Evolutionary conservation across 2,329 filamentous ascomycete genomes (phyloP).

Genomic region (Trichoderma aggressivum): DNA sequence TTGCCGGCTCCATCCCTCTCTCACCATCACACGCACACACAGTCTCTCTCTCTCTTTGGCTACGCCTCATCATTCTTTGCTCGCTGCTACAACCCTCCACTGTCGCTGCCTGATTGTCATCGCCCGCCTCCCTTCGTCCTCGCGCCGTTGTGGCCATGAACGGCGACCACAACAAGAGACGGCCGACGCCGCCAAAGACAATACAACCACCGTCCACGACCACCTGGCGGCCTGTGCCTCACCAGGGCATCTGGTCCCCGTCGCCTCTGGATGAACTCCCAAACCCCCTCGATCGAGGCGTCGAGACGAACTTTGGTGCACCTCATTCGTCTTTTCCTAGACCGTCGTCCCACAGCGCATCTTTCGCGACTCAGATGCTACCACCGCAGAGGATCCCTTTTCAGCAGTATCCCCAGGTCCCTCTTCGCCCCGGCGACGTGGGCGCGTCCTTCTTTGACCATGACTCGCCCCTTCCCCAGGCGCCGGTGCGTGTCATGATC

Average conservation of each 20-base stretch:
- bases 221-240: neutral
- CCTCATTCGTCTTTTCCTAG: neutral
- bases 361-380: slow-evolving; percentile 5
- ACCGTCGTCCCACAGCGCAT: neutral
- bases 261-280: neutral
- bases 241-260: neutral
- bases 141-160: slow-evolving; percentile 15
- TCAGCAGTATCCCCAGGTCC: slow-evolving; percentile 31
- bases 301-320: neutral
- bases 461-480: slow-evolving; percentile 30
- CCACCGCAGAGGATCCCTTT: slow-evolving; percentile 16
- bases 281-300: neutral
- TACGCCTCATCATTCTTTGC: neutral
- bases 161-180: slow-evolving; percentile 23
- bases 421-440: slow-evolving; percentile 20
- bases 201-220: neutral
- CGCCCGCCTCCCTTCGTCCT: neutral
- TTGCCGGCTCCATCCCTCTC: neutral
- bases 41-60: neutral
- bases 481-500: slow-evolving; percentile 45
- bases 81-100: neutral
- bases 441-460: slow-evolving; percentile 33
- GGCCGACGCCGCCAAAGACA: slow-evolving; percentile 19
- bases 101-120: neutral
- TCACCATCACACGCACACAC: neutral